Base-by-base conservation (phyloP, 1,284 basidiomycete genomes). In the Boletus sp. region DNA sequence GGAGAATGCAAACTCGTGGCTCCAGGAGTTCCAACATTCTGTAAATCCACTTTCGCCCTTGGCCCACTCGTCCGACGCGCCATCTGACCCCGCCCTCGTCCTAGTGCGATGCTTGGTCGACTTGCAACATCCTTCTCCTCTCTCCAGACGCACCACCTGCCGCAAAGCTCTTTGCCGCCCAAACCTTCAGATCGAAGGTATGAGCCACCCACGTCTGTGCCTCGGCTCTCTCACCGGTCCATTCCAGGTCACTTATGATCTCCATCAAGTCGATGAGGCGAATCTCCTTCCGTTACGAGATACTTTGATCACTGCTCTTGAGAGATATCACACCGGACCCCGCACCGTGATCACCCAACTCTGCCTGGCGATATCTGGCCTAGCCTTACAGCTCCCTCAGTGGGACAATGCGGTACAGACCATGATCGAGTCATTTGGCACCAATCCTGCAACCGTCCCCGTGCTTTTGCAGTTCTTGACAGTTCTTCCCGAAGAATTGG, bases 21-120 rank as follows among this genome's bases (percentile, higher is more conserved):
- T 96, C 53, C 88, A 93, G 73, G 90, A 93, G 70, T 96, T 95
- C 67, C 93, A 96, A 73, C 93, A 95, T 75, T 92, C 91, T 73
- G 92, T 94, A 82, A 83, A 83, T 90, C 72, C 68, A 73, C 71
- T 82, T 79, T 82, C 80, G 74, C 77, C 76, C 77, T 68, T 80
- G 75, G 77, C 74, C 78, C 77, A 67, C 43, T 59, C 63, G 59
- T 73, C 61, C 75, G 67, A 72, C 74, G 72, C 69, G 67, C 72
- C 72, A 71, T 82, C 81, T 84, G 73, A 85, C 78, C 65, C 66
- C 58, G 55, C 44, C 59, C 72, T 69, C 69, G 72, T 72, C 72
- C 70, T 80, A 97, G 91, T 79, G 83, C 65, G 91, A 97, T 69
- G 95, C 96, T 59, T 99, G 96, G 96, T 78, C 86, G 57, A 92